These are phyloP conservation scores for Gossypium davidsonii DNA, from an alignment of 441 rosid species.

Conservation along the genomic window DNA sequence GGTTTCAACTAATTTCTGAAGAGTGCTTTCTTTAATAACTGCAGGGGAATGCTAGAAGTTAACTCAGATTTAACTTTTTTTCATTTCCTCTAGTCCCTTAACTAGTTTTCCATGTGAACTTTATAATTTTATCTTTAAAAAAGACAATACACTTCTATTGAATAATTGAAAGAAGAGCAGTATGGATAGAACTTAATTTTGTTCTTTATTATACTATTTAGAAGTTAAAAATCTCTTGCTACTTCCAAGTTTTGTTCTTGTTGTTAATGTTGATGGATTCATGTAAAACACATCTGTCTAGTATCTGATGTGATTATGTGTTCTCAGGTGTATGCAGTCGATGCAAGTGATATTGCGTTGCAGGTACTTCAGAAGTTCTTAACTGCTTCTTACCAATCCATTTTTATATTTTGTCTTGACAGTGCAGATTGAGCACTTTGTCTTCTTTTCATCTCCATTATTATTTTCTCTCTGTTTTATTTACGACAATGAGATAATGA, in stretches of 20 bases:
- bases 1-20: slow-evolving; percentile 8
- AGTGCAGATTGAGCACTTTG: not conserved
- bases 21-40: not conserved
- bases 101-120: not conserved
- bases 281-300: not conserved
- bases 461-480: not conserved
- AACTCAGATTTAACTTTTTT: not conserved
- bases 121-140: not conserved
- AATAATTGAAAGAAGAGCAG: not conserved
- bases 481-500: not conserved
- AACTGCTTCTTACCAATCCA: not conserved
- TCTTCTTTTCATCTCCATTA: not conserved
- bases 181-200: not conserved
- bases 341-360: slow-evolving; percentile 94
- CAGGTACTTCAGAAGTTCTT: slow-evolving; percentile 49
- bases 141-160: not conserved
- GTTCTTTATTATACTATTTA: not conserved
- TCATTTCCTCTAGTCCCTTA: not conserved
- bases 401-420: not conserved
- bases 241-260: not conserved
- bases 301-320: slow-evolving; percentile 11
- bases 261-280: not conserved
- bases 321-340: slow-evolving; percentile 90
- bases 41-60: not conserved
- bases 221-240: not conserved